phyloP scores from a whole-genome alignment of 768 basidiomycete genomes.

The Mycena kentingensis region DNA sequence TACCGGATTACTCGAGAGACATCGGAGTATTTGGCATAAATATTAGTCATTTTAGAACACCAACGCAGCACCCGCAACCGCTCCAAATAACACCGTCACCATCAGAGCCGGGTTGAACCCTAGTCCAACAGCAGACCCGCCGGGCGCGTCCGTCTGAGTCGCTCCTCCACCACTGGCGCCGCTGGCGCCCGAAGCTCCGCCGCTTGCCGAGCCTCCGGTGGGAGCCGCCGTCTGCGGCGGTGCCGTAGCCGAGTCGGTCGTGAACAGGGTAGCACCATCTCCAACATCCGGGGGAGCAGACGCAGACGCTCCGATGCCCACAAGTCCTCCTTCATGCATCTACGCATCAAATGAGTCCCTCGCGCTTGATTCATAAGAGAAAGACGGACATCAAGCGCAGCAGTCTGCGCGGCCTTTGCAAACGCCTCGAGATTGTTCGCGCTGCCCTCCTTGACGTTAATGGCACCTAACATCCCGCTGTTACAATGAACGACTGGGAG shows the following conservation, averaged over 20 bases:
- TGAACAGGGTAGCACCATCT: constrained; percentile 33
- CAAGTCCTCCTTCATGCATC: constrained; percentile 45
- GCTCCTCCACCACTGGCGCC: not conserved
- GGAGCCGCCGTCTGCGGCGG: not conserved
- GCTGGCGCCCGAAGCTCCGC: not conserved
- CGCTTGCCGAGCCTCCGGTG: not conserved
- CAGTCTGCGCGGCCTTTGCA: constrained; percentile 33
- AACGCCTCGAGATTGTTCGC: constrained; percentile 43
- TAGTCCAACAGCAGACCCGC: not conserved
- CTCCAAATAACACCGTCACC: not conserved
- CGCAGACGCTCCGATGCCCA: constrained; percentile 51
- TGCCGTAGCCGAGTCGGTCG: constrained; percentile 3
- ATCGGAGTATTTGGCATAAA: no score
- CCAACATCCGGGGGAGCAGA: constrained; percentile 42
- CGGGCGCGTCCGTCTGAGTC: not conserved
- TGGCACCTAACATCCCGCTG: constrained; percentile 51
- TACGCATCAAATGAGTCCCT: constrained; percentile 17
- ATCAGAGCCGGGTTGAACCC: not conserved
- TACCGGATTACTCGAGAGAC: no score
- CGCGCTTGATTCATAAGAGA: no score
- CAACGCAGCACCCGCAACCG: not conserved
- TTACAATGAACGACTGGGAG: constrained; percentile 44
- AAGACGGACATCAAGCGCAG: constrained; percentile 36
- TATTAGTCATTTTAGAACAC: not conserved
- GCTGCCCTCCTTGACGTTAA: constrained; percentile 52